phyloP scores from a whole-genome alignment of 2,329 filamentous ascomycete species.

The Podosphaera leucotricha region DNA sequence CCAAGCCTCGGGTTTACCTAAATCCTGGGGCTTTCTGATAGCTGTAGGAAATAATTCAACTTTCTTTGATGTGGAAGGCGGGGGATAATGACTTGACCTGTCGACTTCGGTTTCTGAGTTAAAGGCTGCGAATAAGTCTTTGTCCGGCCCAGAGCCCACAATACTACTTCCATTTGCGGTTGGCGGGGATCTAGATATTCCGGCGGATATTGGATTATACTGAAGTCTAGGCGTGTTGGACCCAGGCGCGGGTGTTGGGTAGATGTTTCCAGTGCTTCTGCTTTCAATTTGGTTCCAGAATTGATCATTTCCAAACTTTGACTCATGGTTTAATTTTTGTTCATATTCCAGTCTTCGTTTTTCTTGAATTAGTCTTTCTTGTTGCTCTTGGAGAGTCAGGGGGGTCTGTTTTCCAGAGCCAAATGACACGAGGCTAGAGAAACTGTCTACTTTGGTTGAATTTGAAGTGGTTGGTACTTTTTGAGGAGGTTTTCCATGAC shows the following conservation, averaged over 20 bases:
- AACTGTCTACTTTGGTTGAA: conserved; percentile 36
- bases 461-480: conserved; percentile 15
- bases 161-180: conserved; percentile 5
- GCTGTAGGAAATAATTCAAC: conserved; percentile 21
- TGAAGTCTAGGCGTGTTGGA: conserved; percentile 21
- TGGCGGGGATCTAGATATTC: conserved; percentile 14
- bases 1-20: conserved; percentile 32
- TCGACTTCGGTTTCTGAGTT: conserved; percentile 42
- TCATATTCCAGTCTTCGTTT: conserved; percentile 53
- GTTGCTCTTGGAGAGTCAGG: conserved; percentile 56
- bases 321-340: conserved; percentile 44
- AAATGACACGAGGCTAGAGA: conserved; percentile 50
- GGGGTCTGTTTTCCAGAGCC: conserved; percentile 36
- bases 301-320: conserved; percentile 51
- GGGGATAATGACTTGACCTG: conserved; percentile 40
- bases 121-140: conserved; percentile 45
- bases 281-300: conserved; percentile 54
- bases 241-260: conserved; percentile 23
- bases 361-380: conserved; percentile 39
- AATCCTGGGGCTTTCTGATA: conserved; percentile 20
- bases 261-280: conserved; percentile 20
- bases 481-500: conserved; percentile 13
- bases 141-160: conserved; percentile 21
- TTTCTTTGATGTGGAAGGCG: conserved; percentile 20
- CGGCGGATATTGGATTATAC: conserved; percentile 12